Conservation (phyloP, 495 filamentous ascomycete genomes). For the Aspergillus hancockii region DNA sequence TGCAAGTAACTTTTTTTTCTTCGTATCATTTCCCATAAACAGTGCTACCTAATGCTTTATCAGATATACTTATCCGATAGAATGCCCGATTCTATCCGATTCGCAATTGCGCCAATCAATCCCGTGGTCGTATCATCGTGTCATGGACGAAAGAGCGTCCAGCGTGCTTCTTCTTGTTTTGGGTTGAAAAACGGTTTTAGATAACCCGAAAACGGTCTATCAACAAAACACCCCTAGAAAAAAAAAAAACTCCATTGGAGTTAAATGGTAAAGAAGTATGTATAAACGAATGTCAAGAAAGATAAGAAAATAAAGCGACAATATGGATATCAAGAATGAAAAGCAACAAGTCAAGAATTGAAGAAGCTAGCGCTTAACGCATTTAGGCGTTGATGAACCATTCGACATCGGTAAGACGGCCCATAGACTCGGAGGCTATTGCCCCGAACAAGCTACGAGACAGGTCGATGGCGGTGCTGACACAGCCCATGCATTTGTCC, state of each 20-base stretch:
- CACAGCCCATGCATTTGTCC: conserved; percentile 78
- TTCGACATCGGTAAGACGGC: conserved; percentile 34
- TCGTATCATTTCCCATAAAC: not conserved
- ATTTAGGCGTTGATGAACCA: conserved; percentile 43
- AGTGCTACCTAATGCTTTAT: not conserved
- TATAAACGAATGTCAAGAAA: conserved; percentile 8
- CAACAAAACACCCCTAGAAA: conserved; percentile 8
- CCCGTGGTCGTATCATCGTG: conserved; percentile 1
- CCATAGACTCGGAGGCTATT: conserved; percentile 30
- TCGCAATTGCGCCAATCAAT: not conserved
- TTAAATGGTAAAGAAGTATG: conserved; percentile 2
- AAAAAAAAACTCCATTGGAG: conserved; percentile 5
- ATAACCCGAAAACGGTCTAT: conserved; percentile 15
- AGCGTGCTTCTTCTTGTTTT: conserved; percentile 5
- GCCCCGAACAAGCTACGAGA: conserved; percentile 44
- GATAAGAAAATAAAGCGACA: conserved; percentile 7
- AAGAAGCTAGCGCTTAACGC: conserved; percentile 15
- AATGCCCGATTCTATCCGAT: conserved; percentile 6
- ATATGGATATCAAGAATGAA: not conserved
- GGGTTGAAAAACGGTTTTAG: conserved; percentile 4
- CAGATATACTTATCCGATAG: no score
- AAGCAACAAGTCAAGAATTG: not conserved
- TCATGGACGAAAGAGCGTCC: conserved; percentile 3
- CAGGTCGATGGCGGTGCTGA: conserved; percentile 45
- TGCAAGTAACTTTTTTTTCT: not conserved